Percentiles rank a stretch among this genome's conserved stretches.
Conservation (phyloP, 208 protist species). For the Crithidia thermophila region DNA sequence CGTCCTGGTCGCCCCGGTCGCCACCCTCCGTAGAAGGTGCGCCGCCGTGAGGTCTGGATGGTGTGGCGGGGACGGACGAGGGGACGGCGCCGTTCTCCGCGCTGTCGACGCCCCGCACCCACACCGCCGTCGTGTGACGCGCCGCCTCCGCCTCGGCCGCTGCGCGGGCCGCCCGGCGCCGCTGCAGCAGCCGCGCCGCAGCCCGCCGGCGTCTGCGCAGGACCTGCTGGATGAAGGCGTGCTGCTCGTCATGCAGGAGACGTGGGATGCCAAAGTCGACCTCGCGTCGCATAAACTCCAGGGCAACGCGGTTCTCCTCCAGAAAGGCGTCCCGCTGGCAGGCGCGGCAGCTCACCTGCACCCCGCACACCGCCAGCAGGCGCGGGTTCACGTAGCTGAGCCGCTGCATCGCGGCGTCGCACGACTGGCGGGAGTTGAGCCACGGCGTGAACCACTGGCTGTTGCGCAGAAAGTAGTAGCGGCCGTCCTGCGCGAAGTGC, state of each 20-base stretch:
- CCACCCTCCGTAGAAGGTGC: too few species aligned
- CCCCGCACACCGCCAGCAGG: constrained; percentile 32
- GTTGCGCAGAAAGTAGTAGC: constrained; percentile 57
- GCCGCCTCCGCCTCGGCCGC: background rate
- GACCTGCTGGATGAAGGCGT: constrained; percentile 15
- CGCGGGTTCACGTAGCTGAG: constrained; percentile 39
- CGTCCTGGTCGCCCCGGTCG: background rate
- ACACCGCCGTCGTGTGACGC: background rate
- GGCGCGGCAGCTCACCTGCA: constrained; percentile 43
- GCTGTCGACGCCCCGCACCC: background rate
- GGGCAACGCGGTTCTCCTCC: constrained; percentile 32
- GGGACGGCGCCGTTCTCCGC: background rate
- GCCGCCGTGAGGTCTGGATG: too few species aligned
- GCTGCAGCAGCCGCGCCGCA: constrained; percentile 7
- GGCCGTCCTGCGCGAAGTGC: constrained; percentile 48
- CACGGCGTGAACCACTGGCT: constrained; percentile 44
- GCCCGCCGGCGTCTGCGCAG: constrained; percentile 21
- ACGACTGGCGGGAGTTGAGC: constrained; percentile 31
- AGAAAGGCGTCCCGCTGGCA: constrained; percentile 40
- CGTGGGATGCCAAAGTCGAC: constrained; percentile 37
- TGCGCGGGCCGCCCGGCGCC: background rate
- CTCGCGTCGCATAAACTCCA: constrained; percentile 49
- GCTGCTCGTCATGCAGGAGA: constrained; percentile 32
- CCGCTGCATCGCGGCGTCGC: constrained; percentile 27
- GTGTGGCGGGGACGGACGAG: background rate